Conservation (phyloP, 2,329 filamentous ascomycete species). For the Fusarium ambrosium region DNA sequence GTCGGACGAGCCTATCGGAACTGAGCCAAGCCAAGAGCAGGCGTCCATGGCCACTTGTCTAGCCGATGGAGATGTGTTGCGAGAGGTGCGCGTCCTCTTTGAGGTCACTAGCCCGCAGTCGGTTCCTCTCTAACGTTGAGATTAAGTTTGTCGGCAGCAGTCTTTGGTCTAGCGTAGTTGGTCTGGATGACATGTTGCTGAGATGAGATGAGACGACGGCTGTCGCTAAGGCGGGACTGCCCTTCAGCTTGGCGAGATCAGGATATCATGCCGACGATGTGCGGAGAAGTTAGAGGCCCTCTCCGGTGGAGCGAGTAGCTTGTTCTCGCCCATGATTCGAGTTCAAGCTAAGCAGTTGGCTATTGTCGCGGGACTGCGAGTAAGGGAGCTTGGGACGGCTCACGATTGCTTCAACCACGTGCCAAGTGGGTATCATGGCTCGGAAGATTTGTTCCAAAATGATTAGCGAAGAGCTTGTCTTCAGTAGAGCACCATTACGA, state of each 20-base stretch:
- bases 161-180: not conserved
- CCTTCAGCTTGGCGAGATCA: not conserved
- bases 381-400: not conserved
- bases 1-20: not conserved
- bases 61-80: not conserved
- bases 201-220: not conserved
- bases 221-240: not conserved
- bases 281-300: not conserved
- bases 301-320: not conserved
- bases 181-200: not conserved
- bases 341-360: not conserved
- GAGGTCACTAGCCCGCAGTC: not conserved
- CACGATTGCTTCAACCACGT: not conserved
- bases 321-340: not conserved
- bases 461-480: not conserved
- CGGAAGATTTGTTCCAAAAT: not conserved
- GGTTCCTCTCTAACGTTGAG: not conserved
- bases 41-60: not conserved
- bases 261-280: not conserved
- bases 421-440: not conserved
- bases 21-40: not conserved
- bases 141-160: not conserved
- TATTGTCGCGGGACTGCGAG: not conserved
- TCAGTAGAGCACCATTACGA: not conserved
- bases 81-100: not conserved